A percentile compares a stretch with the other conserved stretches of the same genome.
These are phyloP conservation scores for Phytophthora brassicae DNA, from an alignment of 352 stramenopile genomes.

Conservation along the genomic window DNA sequence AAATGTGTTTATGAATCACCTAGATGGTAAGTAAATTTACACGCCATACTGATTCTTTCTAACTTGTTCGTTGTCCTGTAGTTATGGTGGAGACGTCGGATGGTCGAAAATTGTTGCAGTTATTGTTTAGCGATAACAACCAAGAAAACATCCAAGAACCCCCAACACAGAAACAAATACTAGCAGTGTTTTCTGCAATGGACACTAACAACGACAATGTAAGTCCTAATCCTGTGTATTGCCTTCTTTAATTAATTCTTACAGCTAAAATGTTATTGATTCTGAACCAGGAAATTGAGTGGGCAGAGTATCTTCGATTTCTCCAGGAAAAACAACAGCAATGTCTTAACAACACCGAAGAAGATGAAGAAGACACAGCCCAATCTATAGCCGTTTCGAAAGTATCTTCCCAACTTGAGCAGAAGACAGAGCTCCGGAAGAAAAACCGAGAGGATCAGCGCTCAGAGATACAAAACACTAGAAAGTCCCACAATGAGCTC, in stretches of 20 bases:
- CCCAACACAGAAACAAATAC: slow-evolving; percentile 21
- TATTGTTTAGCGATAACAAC: slow-evolving; percentile 27
- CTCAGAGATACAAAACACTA: background rate
- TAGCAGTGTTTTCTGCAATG: slow-evolving; percentile 49
- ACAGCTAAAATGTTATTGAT: background rate
- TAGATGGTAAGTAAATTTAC: slow-evolving; percentile 30
- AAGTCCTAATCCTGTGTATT: background rate
- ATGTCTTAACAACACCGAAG: background rate
- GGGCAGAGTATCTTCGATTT: slow-evolving; percentile 62
- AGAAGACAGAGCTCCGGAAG: slow-evolving; percentile 24
- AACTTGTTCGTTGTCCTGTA: slow-evolving; percentile 15
- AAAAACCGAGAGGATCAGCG: slow-evolving; percentile 35
- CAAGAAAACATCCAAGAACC: slow-evolving; percentile 3
- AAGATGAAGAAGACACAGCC: background rate
- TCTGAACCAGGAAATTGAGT: slow-evolving; percentile 48
- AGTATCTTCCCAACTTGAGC: slow-evolving; percentile 3
- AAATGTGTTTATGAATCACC: slow-evolving; percentile 37
- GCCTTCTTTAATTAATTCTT: background rate
- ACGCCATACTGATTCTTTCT: background rate
- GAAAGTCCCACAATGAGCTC: slow-evolving; percentile 7
- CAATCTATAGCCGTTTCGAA: background rate
- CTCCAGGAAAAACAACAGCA: slow-evolving; percentile 25
- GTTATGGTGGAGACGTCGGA: slow-evolving; percentile 40
- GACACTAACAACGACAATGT: slow-evolving; percentile 57
- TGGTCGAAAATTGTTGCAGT: slow-evolving; percentile 41